A percentile compares a stretch with the other conserved stretches of the same genome.
Conservation (phyloP, 1,139 yeast species). For the Sugiyamaella xylanicola region DNA sequence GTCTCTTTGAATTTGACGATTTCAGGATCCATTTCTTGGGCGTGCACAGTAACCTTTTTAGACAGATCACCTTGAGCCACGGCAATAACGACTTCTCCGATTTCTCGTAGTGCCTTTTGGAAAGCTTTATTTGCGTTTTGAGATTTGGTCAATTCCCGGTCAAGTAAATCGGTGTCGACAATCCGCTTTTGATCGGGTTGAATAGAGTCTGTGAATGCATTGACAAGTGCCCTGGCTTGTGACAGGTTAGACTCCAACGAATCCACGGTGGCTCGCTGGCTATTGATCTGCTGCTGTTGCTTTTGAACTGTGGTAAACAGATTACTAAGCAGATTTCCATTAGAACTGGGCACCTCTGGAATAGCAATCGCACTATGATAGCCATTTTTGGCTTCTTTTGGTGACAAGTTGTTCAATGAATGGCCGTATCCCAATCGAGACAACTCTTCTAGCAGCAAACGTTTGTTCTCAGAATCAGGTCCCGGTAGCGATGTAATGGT, state of each 20-base stretch:
- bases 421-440: background rate
- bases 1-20: slow-evolving; percentile 77
- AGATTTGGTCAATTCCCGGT: slow-evolving; percentile 52
- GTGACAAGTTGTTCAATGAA: slow-evolving; percentile 1
- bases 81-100: slow-evolving; percentile 78
- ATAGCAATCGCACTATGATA: background rate
- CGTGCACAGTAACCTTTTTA: slow-evolving; percentile 71
- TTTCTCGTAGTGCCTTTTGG: slow-evolving; percentile 73
- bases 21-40: slow-evolving; percentile 69
- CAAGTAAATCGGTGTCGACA: slow-evolving; percentile 42
- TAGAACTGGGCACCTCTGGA: background rate
- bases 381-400: background rate
- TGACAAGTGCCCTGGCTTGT: slow-evolving; percentile 43
- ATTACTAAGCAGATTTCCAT: slow-evolving; percentile 19
- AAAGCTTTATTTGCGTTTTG: slow-evolving; percentile 73
- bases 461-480: slow-evolving; percentile 19
- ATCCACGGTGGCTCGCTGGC: slow-evolving; percentile 43
- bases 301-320: slow-evolving; percentile 42
- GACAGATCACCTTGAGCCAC: slow-evolving; percentile 86
- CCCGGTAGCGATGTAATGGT: slow-evolving; percentile 18
- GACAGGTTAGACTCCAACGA: slow-evolving; percentile 43
- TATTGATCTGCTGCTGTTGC: slow-evolving; percentile 45
- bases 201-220: slow-evolving; percentile 42
- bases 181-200: slow-evolving; percentile 41
- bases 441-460: slow-evolving; percentile 14